Percentiles rank a stretch among this genome's conserved stretches.
phyloP scores from a whole-genome alignment of 805 yeast genomes.

The Wickerhamomyces tratensis region DNA sequence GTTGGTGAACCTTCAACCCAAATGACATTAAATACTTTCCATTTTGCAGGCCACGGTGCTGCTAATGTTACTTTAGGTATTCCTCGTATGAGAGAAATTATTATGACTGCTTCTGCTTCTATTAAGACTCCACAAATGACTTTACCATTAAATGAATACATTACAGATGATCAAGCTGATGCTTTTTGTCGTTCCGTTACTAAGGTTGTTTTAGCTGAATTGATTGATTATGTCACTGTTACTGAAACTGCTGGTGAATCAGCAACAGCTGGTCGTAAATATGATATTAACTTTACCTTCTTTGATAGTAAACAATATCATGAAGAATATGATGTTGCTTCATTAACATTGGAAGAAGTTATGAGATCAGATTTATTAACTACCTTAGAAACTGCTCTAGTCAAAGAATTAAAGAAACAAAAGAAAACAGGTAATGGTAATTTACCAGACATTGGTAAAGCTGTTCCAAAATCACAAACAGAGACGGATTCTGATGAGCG shows the following conservation, averaged over 20 bases:
- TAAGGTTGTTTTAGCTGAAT: conserved; percentile 76
- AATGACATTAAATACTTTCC: conserved; percentile 95
- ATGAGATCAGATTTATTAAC: conserved; percentile 57
- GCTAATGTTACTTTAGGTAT: conserved; percentile 99
- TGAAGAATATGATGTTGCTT: conserved; percentile 81
- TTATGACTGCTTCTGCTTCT: conserved; percentile 95
- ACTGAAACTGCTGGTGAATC: conserved; percentile 77
- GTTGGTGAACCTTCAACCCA: conserved; percentile 99
- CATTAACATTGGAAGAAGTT: conserved; percentile 65
- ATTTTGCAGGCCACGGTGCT: conserved; percentile 99
- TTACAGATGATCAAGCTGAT: conserved; percentile 80
- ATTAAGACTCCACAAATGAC: conserved; percentile 99
- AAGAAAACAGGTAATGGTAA: conserved; percentile 40
- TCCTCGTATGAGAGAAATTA: conserved; percentile 99
- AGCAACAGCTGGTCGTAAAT: conserved; percentile 50
- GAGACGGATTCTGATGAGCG: conserved; percentile 17
- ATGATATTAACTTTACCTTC: conserved; percentile 66
- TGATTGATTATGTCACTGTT: conserved; percentile 76
- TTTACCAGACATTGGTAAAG: conserved; percentile 59
- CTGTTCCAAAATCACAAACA: conserved; percentile 48
- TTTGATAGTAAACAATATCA: conserved; percentile 69
- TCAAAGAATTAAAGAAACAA: conserved; percentile 78
- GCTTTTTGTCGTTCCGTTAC: conserved; percentile 88
- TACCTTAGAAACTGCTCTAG: conserved; percentile 61
- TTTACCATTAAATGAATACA: conserved; percentile 72